Evolutionary conservation across 2,329 filamentous ascomycete genomes (phyloP).

Genomic region (Cytospora piceicola): DNA sequence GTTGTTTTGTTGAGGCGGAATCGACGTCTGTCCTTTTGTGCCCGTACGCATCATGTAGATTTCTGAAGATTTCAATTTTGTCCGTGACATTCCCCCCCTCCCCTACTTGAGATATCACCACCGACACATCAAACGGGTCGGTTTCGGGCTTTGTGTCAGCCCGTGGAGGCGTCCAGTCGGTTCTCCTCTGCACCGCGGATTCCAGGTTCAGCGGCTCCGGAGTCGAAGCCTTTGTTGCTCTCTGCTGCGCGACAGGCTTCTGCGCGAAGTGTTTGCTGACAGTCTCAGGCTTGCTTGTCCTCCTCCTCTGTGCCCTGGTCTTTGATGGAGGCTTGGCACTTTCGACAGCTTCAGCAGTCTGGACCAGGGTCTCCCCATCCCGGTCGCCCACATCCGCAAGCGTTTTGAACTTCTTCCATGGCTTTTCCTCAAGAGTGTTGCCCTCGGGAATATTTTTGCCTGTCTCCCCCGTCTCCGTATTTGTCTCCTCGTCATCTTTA

Average conservation of each 20-base stretch:
- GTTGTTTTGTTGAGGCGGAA: conserved; percentile 32
- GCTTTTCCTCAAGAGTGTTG: conserved; percentile 37
- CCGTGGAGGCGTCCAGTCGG: conserved; percentile 71
- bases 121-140: not conserved
- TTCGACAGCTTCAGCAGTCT: not conserved
- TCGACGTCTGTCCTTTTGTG: conserved; percentile 36
- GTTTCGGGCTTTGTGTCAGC: conserved; percentile 40
- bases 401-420: conserved; percentile 44
- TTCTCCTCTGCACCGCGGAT: conserved; percentile 57
- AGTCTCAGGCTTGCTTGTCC: conserved; percentile 34
- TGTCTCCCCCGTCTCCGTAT: conserved; percentile 19
- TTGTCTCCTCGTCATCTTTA: conserved; percentile 2
- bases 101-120: not conserved
- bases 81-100: conserved; percentile 1
- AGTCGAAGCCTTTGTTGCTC: conserved; percentile 34
- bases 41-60: conserved; percentile 49
- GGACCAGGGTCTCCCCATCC: not conserved
- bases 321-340: conserved; percentile 35
- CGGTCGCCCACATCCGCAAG: not conserved
- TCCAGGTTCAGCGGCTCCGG: conserved; percentile 46
- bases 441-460: conserved; percentile 19
- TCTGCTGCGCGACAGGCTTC: conserved; percentile 29
- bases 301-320: conserved; percentile 34
- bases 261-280: conserved; percentile 42
- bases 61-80: conserved; percentile 46